These are phyloP conservation scores for Talaromyces sp. DNA, from an alignment of 2,329 filamentous ascomycete species.

Conservation along the genomic window DNA sequence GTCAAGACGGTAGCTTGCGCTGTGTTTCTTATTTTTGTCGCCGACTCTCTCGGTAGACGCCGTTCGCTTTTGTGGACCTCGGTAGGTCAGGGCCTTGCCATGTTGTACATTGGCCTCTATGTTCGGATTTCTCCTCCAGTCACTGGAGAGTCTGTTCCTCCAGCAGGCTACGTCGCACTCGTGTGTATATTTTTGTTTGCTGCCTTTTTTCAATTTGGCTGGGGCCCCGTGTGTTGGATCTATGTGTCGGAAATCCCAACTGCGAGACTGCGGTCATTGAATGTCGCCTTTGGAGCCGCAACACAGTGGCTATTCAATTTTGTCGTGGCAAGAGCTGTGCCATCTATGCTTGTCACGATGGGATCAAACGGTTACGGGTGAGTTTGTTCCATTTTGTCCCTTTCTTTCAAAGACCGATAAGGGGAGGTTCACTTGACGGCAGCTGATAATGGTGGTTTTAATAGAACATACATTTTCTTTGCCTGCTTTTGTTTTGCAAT, in stretches of 20 bases:
- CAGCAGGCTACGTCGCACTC: constrained; percentile 63
- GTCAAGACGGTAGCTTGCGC: constrained; percentile 64
- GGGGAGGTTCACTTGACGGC: constrained; percentile 55
- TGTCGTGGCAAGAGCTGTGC: constrained; percentile 60
- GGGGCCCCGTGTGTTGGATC: constrained; percentile 68
- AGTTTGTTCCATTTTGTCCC: background rate
- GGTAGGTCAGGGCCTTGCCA: constrained; percentile 56
- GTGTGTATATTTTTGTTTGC: constrained; percentile 48
- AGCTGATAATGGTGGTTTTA: constrained; percentile 36
- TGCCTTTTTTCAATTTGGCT: constrained; percentile 35
- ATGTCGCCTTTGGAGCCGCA: constrained; percentile 62
- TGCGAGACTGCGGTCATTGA: constrained; percentile 58
- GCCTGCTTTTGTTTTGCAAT: constrained; percentile 12
- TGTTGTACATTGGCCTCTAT: constrained; percentile 70
- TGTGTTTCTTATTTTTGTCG: constrained; percentile 62
- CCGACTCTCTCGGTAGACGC: constrained; percentile 65
- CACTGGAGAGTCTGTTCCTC: constrained; percentile 48
- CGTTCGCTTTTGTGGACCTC: constrained; percentile 62
- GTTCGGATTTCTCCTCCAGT: constrained; percentile 51
- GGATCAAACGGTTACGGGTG: constrained; percentile 10
- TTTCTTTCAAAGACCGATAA: no score
- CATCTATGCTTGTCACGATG: constrained; percentile 50
- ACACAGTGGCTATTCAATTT: constrained; percentile 72
- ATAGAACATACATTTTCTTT: constrained; percentile 32
- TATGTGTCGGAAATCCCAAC: constrained; percentile 66